Conservation (phyloP, 352 stramenopile species). For the Globisporangium emineosum region DNA sequence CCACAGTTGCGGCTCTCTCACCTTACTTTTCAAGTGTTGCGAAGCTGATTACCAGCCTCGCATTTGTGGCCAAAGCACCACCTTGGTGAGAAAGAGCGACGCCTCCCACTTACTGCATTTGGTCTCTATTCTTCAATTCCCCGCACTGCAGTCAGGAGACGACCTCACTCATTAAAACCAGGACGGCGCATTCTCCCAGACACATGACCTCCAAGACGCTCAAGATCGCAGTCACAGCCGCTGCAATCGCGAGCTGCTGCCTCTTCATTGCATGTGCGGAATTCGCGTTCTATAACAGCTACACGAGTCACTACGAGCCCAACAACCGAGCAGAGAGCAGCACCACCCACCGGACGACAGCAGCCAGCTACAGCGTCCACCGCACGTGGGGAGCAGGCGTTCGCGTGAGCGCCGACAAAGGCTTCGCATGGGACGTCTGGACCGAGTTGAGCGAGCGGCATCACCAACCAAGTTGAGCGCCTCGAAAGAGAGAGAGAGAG, state of each 20-base stretch:
- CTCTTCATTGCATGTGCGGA: not conserved
- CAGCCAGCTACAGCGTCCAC: not conserved
- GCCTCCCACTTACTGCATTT: not conserved
- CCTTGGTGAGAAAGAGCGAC: not conserved
- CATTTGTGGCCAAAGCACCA: not conserved
- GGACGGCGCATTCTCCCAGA: too few relatives aligned
- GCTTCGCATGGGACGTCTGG: not conserved
- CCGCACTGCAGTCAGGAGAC: not conserved
- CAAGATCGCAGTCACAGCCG: not conserved
- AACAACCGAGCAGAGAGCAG: not conserved
- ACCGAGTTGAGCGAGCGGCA: not conserved
- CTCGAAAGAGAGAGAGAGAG: not conserved
- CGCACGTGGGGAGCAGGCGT: not conserved
- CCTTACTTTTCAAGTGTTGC: not conserved
- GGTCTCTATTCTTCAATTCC: not conserved
- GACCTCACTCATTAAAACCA: too few relatives aligned
- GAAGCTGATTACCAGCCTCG: not conserved
- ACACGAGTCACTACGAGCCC: not conserved
- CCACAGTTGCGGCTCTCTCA: not conserved
- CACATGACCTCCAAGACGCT: not conserved
- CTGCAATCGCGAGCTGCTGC: too few relatives aligned
- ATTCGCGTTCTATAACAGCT: not conserved
- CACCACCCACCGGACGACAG: not conserved
- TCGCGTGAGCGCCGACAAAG: not conserved
- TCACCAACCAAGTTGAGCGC: not conserved